phyloP scores from a whole-genome alignment of 2,329 filamentous ascomycete species.

The Ustulina deusta region DNA sequence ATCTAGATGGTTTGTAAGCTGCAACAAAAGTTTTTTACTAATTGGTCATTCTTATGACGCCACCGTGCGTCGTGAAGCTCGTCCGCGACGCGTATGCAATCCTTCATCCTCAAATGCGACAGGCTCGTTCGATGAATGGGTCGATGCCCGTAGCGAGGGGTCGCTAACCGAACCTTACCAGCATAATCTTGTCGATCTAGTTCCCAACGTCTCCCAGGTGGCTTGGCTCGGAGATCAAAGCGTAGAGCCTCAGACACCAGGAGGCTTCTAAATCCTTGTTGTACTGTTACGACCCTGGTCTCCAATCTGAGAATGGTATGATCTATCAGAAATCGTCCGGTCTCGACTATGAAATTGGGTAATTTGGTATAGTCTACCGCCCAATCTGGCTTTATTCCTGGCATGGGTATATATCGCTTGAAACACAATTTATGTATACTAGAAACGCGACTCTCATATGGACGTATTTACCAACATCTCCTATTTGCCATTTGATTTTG shows the following conservation, averaged over 20 bases:
- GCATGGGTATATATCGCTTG: constrained; percentile 17
- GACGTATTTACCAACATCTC: neutral
- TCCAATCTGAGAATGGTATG: constrained; percentile 49
- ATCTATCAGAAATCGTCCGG: constrained; percentile 40
- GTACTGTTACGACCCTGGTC: constrained; percentile 37
- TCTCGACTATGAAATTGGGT: neutral
- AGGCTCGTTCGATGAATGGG: constrained; percentile 48
- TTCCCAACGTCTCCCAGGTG: constrained; percentile 17
- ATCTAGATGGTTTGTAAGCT: constrained; percentile 21
- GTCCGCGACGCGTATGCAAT: constrained; percentile 41
- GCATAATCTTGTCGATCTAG: constrained; percentile 6
- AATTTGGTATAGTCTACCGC: neutral
- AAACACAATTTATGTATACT: constrained; percentile 19
- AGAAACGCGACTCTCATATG: constrained; percentile 6
- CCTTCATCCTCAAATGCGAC: constrained; percentile 38
- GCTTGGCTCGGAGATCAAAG: constrained; percentile 45
- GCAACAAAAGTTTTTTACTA: constrained; percentile 8
- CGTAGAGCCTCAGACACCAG: constrained; percentile 48
- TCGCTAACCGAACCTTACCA: constrained; percentile 7
- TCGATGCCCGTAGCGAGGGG: constrained; percentile 38
- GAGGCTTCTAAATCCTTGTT: constrained; percentile 44
- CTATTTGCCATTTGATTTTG: constrained; percentile 1
- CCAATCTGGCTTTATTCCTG: neutral
- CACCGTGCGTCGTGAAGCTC: constrained; percentile 30
- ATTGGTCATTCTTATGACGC: constrained; percentile 10